Conservation (phyloP, 768 basidiomycete genomes). For the Phanerochaete carnosa region DNA sequence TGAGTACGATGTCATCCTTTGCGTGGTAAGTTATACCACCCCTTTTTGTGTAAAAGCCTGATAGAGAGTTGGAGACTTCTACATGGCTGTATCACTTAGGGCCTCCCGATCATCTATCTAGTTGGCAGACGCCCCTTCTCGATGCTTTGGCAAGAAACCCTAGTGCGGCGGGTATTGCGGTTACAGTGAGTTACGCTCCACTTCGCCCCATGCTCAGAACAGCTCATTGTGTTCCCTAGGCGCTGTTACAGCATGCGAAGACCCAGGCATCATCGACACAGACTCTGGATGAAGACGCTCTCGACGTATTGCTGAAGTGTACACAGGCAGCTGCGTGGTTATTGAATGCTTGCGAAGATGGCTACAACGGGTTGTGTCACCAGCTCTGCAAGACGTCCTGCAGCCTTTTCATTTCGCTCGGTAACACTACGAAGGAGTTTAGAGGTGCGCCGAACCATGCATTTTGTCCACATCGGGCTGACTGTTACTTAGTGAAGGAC, state of each 20-base stretch:
- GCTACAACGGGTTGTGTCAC: neutral
- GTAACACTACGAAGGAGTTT: neutral
- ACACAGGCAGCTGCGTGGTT: neutral
- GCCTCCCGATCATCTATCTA: neutral
- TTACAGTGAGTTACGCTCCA: neutral
- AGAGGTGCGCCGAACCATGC: neutral
- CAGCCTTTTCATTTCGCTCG: slow-evolving; percentile 13
- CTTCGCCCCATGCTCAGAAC: neutral
- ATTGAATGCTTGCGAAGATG: neutral
- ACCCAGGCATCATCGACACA: neutral
- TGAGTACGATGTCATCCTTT: slow-evolving; percentile 45
- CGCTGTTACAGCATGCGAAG: neutral
- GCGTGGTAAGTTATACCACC: slow-evolving; percentile 38
- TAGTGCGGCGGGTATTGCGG: neutral
- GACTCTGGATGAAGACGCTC: no score
- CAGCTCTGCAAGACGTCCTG: neutral
- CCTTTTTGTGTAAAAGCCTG: neutral
- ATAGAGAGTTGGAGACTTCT: slow-evolving; percentile 1
- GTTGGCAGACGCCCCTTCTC: neutral
- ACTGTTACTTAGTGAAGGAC: slow-evolving; percentile 27
- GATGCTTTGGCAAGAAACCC: neutral
- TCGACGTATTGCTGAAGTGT: neutral
- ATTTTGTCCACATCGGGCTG: neutral
- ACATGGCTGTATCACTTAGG: slow-evolving; percentile 13
- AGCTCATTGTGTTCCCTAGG: neutral